phyloP scores from a whole-genome alignment of 306 rosid species.

The Pachyrhizus erosus region DNA sequence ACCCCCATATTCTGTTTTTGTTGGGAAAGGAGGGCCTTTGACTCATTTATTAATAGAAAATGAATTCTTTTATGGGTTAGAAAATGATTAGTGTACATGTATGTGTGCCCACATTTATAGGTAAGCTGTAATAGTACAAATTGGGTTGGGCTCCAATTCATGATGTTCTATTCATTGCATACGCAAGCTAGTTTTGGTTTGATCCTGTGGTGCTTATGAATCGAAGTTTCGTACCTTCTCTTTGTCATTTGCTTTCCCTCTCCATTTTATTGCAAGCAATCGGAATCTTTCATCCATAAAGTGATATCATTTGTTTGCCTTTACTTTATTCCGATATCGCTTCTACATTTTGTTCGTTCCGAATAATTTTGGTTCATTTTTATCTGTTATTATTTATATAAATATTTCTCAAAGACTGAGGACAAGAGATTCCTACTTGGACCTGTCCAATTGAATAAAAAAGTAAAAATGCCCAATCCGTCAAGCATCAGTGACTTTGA shows the following conservation, averaged over 20 bases:
- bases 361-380: conserved; percentile 12
- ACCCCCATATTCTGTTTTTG: no score
- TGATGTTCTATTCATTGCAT: not conserved
- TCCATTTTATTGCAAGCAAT: not conserved
- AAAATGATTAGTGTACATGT: not conserved
- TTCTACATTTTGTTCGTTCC: conserved; percentile 27
- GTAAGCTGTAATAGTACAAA: not conserved
- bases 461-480: not conserved
- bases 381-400: conserved; percentile 11
- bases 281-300: conserved; percentile 36
- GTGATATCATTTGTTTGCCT: conserved; percentile 17
- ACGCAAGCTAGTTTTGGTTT: conserved; percentile 28
- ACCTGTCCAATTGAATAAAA: not conserved
- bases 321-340: conserved; percentile 39
- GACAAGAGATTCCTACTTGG: not conserved
- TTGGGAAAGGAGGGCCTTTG: not conserved
- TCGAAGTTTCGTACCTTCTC: conserved; percentile 26
- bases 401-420: not conserved
- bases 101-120: not conserved
- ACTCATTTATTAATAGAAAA: not conserved
- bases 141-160: not conserved
- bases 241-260: conserved; percentile 5
- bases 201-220: conserved; percentile 2
- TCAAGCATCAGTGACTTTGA: not conserved
- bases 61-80: no score